phyloP scores from a whole-genome alignment of 805 yeast genomes.

The Starmerella potacharoeniae region DNA sequence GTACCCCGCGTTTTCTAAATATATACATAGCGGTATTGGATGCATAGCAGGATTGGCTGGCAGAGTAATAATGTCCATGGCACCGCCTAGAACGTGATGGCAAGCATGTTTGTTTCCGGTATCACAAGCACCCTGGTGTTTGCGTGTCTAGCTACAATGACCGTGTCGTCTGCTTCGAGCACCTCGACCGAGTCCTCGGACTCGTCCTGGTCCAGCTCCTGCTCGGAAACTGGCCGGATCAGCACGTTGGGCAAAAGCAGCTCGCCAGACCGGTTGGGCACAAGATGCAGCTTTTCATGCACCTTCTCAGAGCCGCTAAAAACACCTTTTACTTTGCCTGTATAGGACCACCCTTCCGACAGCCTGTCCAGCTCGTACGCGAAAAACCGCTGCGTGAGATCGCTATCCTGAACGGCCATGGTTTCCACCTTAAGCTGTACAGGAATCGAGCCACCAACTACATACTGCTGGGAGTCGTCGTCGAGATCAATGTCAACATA shows the following conservation, averaged over 20 bases:
- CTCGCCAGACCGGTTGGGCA: conserved; percentile 71
- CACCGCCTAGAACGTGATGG: conserved; percentile 41
- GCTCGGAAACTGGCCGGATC: conserved; percentile 28
- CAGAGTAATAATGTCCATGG: too few relatives aligned
- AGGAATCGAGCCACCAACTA: conserved; percentile 55
- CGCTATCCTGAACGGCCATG: neutral
- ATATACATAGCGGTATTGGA: neutral
- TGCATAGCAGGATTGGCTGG: too few relatives aligned
- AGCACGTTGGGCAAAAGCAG: conserved; percentile 51
- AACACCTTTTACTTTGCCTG: conserved; percentile 52
- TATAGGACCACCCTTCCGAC: conserved; percentile 66
- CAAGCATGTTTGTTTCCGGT: conserved; percentile 52
- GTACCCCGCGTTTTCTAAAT: neutral
- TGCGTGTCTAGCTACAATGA: conserved; percentile 51
- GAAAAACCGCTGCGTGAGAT: conserved; percentile 27
- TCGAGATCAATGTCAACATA: conserved; percentile 36
- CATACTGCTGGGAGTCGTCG: conserved; percentile 29
- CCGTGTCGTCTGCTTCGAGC: conserved; percentile 1
- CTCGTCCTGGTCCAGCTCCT: conserved; percentile 33
- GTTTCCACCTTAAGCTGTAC: conserved; percentile 34
- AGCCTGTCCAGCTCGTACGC: conserved; percentile 40
- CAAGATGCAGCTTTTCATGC: conserved; percentile 37
- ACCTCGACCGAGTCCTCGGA: neutral
- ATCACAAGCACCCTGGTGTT: conserved; percentile 60
- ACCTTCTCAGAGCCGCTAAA: conserved; percentile 32